phyloP scores from a whole-genome alignment of 2,329 filamentous ascomycete species.

The Aspergillus cejpii region DNA sequence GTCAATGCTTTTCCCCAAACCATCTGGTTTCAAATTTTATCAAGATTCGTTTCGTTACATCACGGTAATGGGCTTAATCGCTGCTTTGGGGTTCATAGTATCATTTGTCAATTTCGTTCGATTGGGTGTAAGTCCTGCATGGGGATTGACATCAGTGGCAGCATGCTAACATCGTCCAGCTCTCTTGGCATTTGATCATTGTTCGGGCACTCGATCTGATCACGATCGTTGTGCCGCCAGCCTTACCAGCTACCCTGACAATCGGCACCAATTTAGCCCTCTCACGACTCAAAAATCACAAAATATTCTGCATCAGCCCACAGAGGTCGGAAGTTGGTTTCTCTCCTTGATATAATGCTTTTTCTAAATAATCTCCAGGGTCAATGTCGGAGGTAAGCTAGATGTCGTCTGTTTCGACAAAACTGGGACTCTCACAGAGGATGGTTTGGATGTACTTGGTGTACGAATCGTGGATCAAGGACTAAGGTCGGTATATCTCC shows the following conservation, averaged over 20 bases:
- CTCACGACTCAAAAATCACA: constrained; percentile 72
- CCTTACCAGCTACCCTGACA: constrained; percentile 85
- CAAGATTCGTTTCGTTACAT: constrained; percentile 97
- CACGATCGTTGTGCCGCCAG: constrained; percentile 94
- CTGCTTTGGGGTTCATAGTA: constrained; percentile 75
- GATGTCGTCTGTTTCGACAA: constrained; percentile 98
- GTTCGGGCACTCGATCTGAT: constrained; percentile 90
- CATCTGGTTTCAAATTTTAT: constrained; percentile 97
- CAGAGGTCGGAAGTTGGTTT: constrained; percentile 48
- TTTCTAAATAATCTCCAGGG: constrained; percentile 43
- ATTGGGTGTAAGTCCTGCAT: constrained; percentile 48
- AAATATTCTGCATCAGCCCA: constrained; percentile 96
- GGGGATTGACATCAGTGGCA: neutral
- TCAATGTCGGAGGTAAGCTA: constrained; percentile 92
- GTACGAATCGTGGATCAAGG: constrained; percentile 66
- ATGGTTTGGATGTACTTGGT: constrained; percentile 88
- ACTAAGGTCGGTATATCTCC: constrained; percentile 35
- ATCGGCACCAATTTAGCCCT: constrained; percentile 96
- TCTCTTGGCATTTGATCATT: constrained; percentile 86
- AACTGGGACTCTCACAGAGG: constrained; percentile 95
- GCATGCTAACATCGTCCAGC: constrained; percentile 31
- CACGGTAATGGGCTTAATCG: constrained; percentile 86
- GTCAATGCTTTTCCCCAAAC: constrained; percentile 98
- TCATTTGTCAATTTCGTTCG: constrained; percentile 92
- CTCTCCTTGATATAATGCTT: neutral